Evolutionary conservation across 1,284 basidiomycete genomes (phyloP).

Genomic region (Rhodotorula sp.): DNA sequence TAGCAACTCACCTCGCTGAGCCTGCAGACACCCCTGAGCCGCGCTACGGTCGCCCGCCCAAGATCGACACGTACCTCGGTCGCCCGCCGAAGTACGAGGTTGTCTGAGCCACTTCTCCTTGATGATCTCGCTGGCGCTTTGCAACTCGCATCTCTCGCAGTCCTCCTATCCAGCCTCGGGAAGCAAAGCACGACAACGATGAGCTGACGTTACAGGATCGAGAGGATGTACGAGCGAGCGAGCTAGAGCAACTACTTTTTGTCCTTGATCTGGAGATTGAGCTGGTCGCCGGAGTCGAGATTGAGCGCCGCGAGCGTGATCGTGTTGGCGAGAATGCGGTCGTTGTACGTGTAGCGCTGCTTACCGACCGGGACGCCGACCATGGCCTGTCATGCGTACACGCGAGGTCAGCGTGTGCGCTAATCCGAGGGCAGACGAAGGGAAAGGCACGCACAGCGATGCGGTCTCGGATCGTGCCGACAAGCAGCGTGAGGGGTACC

Average conservation of each 20-base stretch:
- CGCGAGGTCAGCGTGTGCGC: not conserved
- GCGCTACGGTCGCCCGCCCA: conserved; percentile 63
- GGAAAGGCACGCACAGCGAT: conserved; percentile 72
- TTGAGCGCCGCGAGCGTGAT: conserved; percentile 82
- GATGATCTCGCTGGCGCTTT: too few species aligned
- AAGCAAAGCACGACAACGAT: not conserved
- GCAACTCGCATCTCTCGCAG: not conserved
- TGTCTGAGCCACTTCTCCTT: conserved; percentile 5
- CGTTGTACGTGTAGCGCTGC: conserved; percentile 53
- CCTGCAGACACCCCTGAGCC: conserved; percentile 62
- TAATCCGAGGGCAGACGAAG: too few species aligned
- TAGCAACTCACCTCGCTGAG: conserved; percentile 10
- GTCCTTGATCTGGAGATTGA: conserved; percentile 70
- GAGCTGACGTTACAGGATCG: not conserved
- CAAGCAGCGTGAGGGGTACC: conserved; percentile 73
- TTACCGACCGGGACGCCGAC: conserved; percentile 39
- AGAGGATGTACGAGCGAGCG: accelerated
- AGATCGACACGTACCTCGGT: conserved; percentile 59
- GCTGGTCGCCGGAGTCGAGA: conserved; percentile 79
- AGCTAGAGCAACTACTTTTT: conserved; percentile 61
- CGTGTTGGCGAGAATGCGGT: conserved; percentile 81
- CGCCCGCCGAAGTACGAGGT: conserved; percentile 36
- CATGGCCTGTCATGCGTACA: conserved; percentile 21
- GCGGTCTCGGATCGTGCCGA: conserved; percentile 82
- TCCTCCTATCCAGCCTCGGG: not conserved